phyloP scores from a whole-genome alignment of 2,329 filamentous ascomycete genomes.

The Fusarium irregulare region DNA sequence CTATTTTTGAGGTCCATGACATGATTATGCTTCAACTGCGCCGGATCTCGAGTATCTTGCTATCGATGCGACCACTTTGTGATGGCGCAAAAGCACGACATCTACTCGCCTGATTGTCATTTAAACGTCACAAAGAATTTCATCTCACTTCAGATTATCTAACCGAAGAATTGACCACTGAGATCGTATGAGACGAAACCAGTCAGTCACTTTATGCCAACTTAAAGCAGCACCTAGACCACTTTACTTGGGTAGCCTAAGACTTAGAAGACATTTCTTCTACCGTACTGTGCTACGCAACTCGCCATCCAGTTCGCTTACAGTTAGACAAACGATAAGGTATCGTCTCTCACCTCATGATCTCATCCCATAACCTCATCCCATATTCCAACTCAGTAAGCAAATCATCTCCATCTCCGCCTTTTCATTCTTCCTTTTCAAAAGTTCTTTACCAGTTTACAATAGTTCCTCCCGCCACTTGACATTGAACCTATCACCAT shows the following conservation, averaged over 20 bases:
- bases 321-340: neutral
- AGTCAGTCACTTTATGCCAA: too few species aligned
- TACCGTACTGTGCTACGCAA: too few species aligned
- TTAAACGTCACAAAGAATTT: too few species aligned
- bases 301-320: neutral
- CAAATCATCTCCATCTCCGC: neutral
- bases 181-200: too few species aligned
- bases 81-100: neutral
- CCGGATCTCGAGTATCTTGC: neutral
- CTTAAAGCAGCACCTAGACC: too few species aligned
- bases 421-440: slow-evolving; percentile 18
- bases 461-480: slow-evolving; percentile 40
- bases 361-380: neutral
- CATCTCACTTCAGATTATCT: too few species aligned
- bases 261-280: too few species aligned
- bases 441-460: slow-evolving; percentile 30
- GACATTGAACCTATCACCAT: slow-evolving; percentile 29
- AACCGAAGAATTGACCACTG: too few species aligned
- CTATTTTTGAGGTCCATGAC: fast-evolving
- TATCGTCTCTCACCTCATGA: neutral
- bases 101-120: neutral
- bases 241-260: too few species aligned
- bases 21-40: neutral
- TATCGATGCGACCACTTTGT: neutral
- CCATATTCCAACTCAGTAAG: neutral